A percentile compares a stretch with the other conserved stretches of the same genome.
Evolutionary conservation across 2,329 filamentous ascomycete genomes (phyloP).

Genomic region (Aureobasidium uvarum): DNA sequence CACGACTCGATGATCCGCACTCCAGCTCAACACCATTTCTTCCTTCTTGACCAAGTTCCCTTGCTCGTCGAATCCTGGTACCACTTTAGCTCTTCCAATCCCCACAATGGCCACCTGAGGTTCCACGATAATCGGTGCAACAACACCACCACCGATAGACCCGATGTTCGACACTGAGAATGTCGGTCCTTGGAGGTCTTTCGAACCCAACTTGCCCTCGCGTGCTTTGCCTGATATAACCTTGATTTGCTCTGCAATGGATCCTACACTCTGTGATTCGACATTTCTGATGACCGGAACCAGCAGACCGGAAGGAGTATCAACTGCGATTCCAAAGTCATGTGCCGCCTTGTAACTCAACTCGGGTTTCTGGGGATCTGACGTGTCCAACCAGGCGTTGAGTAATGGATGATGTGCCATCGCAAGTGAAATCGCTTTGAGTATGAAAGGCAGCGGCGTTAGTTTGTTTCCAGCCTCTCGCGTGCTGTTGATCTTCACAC

Average conservation of each 20-base stretch:
- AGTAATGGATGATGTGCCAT: slow-evolving; percentile 79
- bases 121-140: slow-evolving; percentile 86
- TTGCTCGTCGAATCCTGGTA: slow-evolving; percentile 69
- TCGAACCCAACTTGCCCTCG: slow-evolving; percentile 69
- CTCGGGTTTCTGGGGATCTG: slow-evolving; percentile 63
- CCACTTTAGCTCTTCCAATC: slow-evolving; percentile 72
- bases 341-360: slow-evolving; percentile 79
- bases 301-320: slow-evolving; percentile 81
- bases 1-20: slow-evolving; percentile 88
- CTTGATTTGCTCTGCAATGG: slow-evolving; percentile 72
- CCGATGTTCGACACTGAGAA: slow-evolving; percentile 98
- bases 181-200: slow-evolving; percentile 80
- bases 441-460: slow-evolving; percentile 89
- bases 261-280: slow-evolving; percentile 68
- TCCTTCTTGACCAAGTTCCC: slow-evolving; percentile 68
- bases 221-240: slow-evolving; percentile 71
- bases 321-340: slow-evolving; percentile 95
- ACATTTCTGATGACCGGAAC: slow-evolving; percentile 92
- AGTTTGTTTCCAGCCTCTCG: slow-evolving; percentile 57
- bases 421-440: slow-evolving; percentile 90
- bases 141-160: slow-evolving; percentile 87
- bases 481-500: slow-evolving; percentile 68
- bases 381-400: slow-evolving; percentile 76
- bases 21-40: slow-evolving; percentile 91
- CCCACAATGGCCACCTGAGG: slow-evolving; percentile 90